Evolutionary conservation across 129 eudicot species (phyloP).

Genomic region (Heracleum sosnowskyi): DNA sequence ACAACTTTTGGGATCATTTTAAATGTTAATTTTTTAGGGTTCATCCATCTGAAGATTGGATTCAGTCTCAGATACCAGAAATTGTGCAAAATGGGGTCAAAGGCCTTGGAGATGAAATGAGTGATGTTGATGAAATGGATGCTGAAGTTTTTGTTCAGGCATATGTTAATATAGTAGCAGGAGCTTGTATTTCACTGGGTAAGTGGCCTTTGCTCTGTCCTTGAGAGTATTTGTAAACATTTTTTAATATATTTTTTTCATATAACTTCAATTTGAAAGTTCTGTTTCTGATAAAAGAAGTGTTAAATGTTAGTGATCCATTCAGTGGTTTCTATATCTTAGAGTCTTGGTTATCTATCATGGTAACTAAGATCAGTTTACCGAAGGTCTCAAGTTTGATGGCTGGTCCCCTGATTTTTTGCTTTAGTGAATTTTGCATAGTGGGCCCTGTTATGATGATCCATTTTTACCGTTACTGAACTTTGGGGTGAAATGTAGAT

Average conservation of each 20-base stretch:
- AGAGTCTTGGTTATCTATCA: background rate
- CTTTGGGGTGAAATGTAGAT: background rate
- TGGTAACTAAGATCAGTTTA: background rate
- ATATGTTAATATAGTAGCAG: conserved; percentile 77
- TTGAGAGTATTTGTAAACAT: background rate
- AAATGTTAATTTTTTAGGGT: conserved; percentile 38
- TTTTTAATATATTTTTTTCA: background rate
- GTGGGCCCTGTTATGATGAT: too few relatives aligned
- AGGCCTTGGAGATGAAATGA: conserved; percentile 53
- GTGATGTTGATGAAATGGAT: conserved; percentile 69
- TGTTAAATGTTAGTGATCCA: background rate
- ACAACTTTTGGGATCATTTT: background rate
- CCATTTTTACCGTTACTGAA: too few relatives aligned
- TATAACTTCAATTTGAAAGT: background rate
- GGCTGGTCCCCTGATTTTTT: background rate
- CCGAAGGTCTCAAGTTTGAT: background rate
- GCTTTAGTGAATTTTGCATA: too few relatives aligned
- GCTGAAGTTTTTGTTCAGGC: conserved; percentile 75
- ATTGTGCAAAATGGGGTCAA: conserved; percentile 56
- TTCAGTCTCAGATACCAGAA: conserved; percentile 73
- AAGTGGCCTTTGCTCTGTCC: conserved; percentile 20
- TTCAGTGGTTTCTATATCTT: background rate
- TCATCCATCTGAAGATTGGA: conserved; percentile 82
- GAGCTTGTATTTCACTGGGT: conserved; percentile 94
- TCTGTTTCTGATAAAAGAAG: background rate